These are phyloP conservation scores for Triticum turgidum DNA, from an alignment of 176 grass and related monocot species.

Conservation along the genomic window DNA sequence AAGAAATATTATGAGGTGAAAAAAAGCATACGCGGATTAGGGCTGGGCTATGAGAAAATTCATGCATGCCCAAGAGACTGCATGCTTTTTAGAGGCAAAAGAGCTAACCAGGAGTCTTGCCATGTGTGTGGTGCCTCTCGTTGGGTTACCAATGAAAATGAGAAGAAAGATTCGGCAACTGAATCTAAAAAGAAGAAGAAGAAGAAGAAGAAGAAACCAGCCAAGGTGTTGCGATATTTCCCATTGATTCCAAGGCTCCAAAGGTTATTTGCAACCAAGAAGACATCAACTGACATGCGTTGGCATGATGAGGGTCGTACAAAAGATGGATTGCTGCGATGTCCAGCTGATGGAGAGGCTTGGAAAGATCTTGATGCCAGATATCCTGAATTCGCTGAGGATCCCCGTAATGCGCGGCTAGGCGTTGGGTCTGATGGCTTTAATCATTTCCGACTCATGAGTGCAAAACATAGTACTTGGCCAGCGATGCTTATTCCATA, in stretches of 20 bases:
- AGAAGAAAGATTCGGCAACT: too few relatives aligned
- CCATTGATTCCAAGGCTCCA: slow-evolving; percentile 23
- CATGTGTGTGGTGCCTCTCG: too few relatives aligned
- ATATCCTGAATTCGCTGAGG: not conserved
- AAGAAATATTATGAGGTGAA: too few relatives aligned
- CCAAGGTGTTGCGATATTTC: slow-evolving; percentile 39
- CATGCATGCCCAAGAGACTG: too few relatives aligned
- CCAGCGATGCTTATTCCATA: too few relatives aligned
- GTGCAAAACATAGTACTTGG: too few relatives aligned
- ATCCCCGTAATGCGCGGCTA: not conserved
- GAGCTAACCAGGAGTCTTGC: too few relatives aligned
- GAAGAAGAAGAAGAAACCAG: not conserved
- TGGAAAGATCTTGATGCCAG: not conserved
- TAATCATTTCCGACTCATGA: slow-evolving; percentile 22
- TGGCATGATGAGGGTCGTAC: slow-evolving; percentile 27
- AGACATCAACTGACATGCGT: not conserved
- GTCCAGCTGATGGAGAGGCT: not conserved
- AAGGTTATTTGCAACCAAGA: slow-evolving; percentile 24
- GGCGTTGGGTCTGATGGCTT: slow-evolving; percentile 2
- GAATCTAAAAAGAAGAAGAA: not conserved
- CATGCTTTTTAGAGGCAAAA: too few relatives aligned
- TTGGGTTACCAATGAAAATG: too few relatives aligned
- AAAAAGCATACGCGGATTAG: too few relatives aligned
- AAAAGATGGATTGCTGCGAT: not conserved
- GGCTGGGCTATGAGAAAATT: too few relatives aligned